Percentiles rank a stretch among this genome's conserved stretches.
phyloP scores from a whole-genome alignment of 306 rosid genomes.

The Prunus campanulata region DNA sequence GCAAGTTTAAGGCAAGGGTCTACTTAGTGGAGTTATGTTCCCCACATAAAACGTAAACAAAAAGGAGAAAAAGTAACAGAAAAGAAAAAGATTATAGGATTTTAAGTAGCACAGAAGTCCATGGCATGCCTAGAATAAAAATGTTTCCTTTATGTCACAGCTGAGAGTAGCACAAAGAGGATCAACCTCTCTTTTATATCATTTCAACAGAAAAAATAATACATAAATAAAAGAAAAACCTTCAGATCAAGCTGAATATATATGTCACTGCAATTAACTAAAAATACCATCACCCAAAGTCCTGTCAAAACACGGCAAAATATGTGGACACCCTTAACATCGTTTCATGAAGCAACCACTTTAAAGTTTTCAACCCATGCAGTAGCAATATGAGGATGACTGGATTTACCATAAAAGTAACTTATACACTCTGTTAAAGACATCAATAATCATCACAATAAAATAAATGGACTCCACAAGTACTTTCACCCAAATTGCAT shows the following conservation, averaged over 20 bases:
- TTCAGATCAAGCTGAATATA: not conserved
- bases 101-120: not conserved
- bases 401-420: not conserved
- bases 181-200: not conserved
- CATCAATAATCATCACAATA: not conserved
- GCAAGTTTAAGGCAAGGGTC: slow-evolving; percentile 31
- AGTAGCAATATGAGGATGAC: not conserved
- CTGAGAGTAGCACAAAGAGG: not conserved
- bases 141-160: not conserved
- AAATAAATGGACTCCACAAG: not conserved
- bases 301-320: not conserved
- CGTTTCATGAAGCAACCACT: not conserved
- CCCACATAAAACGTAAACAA: too few relatives aligned
- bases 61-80: not conserved
- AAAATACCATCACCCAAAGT: not conserved
- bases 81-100: not conserved
- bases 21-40: slow-evolving; percentile 17
- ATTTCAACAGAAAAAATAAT: not conserved
- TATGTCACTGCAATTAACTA: not conserved
- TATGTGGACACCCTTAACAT: not conserved
- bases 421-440: not conserved
- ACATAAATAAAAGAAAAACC: not conserved
- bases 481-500: not conserved
- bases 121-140: not conserved
- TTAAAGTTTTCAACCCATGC: not conserved